Conservation (phyloP, 495 filamentous ascomycete species). For the Oidiodendron maius region DNA sequence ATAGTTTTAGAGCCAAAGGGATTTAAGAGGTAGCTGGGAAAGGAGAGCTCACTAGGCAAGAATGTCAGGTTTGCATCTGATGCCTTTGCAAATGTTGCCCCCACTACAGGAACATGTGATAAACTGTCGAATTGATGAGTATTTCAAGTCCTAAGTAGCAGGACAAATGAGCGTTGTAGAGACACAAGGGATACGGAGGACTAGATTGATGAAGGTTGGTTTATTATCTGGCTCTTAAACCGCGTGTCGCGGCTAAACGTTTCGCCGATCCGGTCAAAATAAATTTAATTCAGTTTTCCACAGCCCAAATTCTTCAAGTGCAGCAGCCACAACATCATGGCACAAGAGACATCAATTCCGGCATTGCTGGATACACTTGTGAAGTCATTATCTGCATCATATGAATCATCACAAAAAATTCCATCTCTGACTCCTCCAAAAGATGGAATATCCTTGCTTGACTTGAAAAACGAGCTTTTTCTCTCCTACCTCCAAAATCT, state of each 20-base stretch:
- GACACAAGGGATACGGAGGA: no score
- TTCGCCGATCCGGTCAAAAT: conserved; percentile 1
- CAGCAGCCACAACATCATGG: conserved; percentile 34
- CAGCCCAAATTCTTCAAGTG: neutral
- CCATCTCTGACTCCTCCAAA: conserved; percentile 50
- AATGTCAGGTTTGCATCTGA: conserved; percentile 4
- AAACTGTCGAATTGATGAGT: conserved; percentile 3
- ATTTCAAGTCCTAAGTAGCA: neutral
- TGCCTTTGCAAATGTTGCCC: neutral
- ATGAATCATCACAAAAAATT: conserved; percentile 42
- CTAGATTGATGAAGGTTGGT: neutral
- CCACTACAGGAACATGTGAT: neutral
- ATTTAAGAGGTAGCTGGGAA: neutral
- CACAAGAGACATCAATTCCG: conserved; percentile 42
- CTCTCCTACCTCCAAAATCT: conserved; percentile 94
- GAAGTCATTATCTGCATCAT: conserved; percentile 53
- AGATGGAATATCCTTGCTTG: conserved; percentile 89
- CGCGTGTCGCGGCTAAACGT: conserved; percentile 4
- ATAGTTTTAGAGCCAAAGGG: neutral
- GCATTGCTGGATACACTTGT: conserved; percentile 57
- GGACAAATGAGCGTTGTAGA: neutral
- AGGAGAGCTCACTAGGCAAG: conserved; percentile 14
- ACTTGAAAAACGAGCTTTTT: conserved; percentile 90
- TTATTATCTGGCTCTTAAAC: conserved; percentile 9
- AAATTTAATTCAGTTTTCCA: neutral